These are phyloP conservation scores for Xanthoceras sorbifolium DNA, from an alignment of 345 rosid genomes.

Conservation along the genomic window DNA sequence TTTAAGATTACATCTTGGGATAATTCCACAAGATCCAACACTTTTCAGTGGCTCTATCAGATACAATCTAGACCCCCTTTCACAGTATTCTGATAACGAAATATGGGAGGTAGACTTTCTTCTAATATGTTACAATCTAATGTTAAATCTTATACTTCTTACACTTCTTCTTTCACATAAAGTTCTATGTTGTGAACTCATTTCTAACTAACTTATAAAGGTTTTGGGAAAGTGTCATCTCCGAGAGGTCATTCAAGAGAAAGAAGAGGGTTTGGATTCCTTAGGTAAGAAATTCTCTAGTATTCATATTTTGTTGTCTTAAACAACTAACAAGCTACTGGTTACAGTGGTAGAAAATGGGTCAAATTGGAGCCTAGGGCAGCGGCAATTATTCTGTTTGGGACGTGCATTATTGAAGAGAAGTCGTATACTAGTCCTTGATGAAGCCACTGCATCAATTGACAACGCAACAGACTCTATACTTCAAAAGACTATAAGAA, in stretches of 20 bases:
- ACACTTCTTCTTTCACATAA: too few relatives aligned
- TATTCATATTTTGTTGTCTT: not conserved
- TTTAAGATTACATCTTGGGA: conserved; percentile 53
- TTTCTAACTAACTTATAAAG: conserved; percentile 8
- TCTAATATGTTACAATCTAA: not conserved
- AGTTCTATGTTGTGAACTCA: too few relatives aligned
- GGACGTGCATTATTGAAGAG: conserved; percentile 59
- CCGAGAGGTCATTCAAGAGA: conserved; percentile 33
- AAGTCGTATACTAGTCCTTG: conserved; percentile 53
- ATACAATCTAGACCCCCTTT: conserved; percentile 64
- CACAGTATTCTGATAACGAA: conserved; percentile 33
- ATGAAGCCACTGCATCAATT: conserved; percentile 68
- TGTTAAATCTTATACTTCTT: not conserved
- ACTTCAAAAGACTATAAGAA: conserved; percentile 51
- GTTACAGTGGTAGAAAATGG: conserved; percentile 45
- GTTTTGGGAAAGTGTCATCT: conserved; percentile 42
- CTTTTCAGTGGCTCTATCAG: conserved; percentile 60
- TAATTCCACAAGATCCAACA: conserved; percentile 78
- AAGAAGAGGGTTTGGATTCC: conserved; percentile 35
- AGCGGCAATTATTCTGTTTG: conserved; percentile 56
- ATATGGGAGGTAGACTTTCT: conserved; percentile 40
- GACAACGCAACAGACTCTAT: conserved; percentile 56
- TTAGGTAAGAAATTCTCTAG: conserved; percentile 23
- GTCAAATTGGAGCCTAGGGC: conserved; percentile 72
- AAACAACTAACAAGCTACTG: conserved; percentile 27